Percentiles rank a stretch among this genome's conserved stretches.
Conservation (phyloP, 495 filamentous ascomycete genomes). For the Friedmanniomyces simplex region DNA sequence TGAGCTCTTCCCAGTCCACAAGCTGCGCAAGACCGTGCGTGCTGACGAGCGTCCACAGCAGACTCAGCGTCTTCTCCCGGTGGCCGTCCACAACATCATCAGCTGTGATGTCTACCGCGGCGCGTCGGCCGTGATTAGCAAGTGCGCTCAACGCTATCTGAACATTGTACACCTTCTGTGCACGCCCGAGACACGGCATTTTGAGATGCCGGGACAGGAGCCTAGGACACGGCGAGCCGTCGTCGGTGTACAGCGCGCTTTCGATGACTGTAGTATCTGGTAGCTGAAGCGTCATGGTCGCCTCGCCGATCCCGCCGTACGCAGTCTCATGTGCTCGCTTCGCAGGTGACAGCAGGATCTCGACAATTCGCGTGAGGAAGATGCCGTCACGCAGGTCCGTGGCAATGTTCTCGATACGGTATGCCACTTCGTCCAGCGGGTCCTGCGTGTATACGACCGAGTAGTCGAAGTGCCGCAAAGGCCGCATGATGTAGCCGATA, state of each 20-base stretch:
- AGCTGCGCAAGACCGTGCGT: constrained; percentile 45
- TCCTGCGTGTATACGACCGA: constrained; percentile 44
- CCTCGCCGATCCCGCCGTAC: constrained; percentile 20
- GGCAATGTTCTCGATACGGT: constrained; percentile 49
- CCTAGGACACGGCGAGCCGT: constrained; percentile 22
- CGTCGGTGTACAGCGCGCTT: constrained; percentile 23
- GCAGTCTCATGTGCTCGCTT: constrained; percentile 3
- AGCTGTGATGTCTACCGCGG: constrained; percentile 34
- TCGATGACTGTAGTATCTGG: constrained; percentile 32
- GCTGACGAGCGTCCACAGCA: constrained; percentile 53
- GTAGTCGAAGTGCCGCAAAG: constrained; percentile 48
- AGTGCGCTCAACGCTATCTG: constrained; percentile 49
- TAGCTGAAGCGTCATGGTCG: constrained; percentile 32
- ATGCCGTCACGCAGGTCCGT: constrained; percentile 57
- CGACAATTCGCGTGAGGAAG: constrained; percentile 48
- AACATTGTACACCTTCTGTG: constrained; percentile 52
- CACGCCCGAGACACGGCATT: constrained; percentile 46
- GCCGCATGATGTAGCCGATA: constrained; percentile 46
- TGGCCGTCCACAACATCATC: constrained; percentile 59
- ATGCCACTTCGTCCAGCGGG: constrained; percentile 49
- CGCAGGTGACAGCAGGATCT: constrained; percentile 44
- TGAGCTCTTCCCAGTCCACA: constrained; percentile 45
- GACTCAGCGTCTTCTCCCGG: constrained; percentile 53
- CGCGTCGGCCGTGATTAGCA: constrained; percentile 28
- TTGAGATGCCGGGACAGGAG: constrained; percentile 51